Percentiles rank a stretch among this genome's conserved stretches.
Conservation (phyloP, 768 basidiomycete genomes). For the Scleroderma citrinum region DNA sequence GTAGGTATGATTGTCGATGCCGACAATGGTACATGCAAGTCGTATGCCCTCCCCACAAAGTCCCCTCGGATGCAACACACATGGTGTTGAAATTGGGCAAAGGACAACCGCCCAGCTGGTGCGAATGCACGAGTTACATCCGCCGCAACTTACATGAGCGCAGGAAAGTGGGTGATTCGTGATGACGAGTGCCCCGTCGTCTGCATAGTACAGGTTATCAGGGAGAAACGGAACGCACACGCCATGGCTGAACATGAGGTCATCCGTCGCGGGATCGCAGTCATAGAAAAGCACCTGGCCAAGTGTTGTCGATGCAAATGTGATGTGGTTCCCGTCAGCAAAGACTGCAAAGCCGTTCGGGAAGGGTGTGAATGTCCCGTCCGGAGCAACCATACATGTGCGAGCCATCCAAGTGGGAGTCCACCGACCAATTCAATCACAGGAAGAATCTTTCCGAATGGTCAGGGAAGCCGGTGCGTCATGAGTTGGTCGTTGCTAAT, state of each 20-base stretch:
- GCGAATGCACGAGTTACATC: conserved; percentile 35
- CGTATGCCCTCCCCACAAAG: conserved; percentile 23
- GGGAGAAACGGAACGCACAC: conserved; percentile 52
- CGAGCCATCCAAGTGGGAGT: conserved; percentile 55
- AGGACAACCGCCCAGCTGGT: conserved; percentile 60
- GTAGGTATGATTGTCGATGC: conserved; percentile 35
- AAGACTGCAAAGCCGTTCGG: conserved; percentile 66
- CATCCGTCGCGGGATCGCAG: conserved; percentile 40
- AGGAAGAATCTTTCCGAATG: conserved; percentile 45
- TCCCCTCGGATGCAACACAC: not conserved
- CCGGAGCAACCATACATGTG: conserved; percentile 44
- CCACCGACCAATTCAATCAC: conserved; percentile 49
- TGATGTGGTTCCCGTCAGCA: conserved; percentile 41
- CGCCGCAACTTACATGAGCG: conserved; percentile 40
- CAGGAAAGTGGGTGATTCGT: conserved; percentile 61
- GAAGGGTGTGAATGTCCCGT: conserved; percentile 39
- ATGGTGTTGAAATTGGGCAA: conserved; percentile 11
- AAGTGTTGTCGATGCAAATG: conserved; percentile 50
- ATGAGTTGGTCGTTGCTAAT: conserved; percentile 68
- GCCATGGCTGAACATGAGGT: conserved; percentile 32
- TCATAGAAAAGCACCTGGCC: conserved; percentile 46
- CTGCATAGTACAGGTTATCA: conserved; percentile 57
- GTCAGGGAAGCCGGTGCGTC: conserved; percentile 51
- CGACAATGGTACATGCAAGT: conserved; percentile 44
- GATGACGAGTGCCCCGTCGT: conserved; percentile 44